Evolutionary conservation across 1,139 yeast species (phyloP).

Genomic region (Torulaspora pretoriensis): DNA sequence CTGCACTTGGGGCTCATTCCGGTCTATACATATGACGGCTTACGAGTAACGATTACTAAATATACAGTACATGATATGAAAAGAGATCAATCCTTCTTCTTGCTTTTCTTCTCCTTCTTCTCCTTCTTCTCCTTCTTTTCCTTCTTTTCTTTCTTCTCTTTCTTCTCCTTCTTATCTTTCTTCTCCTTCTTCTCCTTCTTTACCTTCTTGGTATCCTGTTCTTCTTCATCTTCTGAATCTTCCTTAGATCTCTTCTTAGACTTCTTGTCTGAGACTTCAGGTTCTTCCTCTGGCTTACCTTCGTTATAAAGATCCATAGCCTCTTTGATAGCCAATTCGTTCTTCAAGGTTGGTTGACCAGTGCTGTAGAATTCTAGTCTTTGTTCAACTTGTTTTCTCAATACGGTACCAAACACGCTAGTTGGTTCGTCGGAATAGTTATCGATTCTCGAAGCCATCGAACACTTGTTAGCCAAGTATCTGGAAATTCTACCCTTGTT

Average conservation of each 20-base stretch:
- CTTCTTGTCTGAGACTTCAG: slow-evolving; percentile 41
- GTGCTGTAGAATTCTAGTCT: slow-evolving; percentile 93
- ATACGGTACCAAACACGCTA: slow-evolving; percentile 80
- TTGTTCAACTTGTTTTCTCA: slow-evolving; percentile 96
- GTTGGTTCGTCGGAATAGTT: slow-evolving; percentile 86
- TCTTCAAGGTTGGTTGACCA: slow-evolving; percentile 95
- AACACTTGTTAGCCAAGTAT: slow-evolving; percentile 96
- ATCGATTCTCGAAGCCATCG: slow-evolving; percentile 97
- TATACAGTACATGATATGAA: slow-evolving; percentile 27
- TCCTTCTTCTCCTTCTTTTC: slow-evolving; percentile 44
- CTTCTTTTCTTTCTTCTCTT: slow-evolving; percentile 54
- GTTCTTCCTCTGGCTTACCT: slow-evolving; percentile 49
- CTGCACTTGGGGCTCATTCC: slow-evolving; percentile 32
- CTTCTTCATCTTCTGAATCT: slow-evolving; percentile 44
- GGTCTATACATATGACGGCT: slow-evolving; percentile 28
- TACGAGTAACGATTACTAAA: slow-evolving; percentile 17
- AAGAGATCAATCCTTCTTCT: slow-evolving; percentile 10
- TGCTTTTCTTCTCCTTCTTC: slow-evolving; percentile 11
- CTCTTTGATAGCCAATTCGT: slow-evolving; percentile 86
- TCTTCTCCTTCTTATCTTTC: slow-evolving; percentile 51
- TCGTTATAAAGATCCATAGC: slow-evolving; percentile 71
- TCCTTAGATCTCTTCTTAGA: slow-evolving; percentile 42
- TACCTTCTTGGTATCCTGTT: slow-evolving; percentile 54
- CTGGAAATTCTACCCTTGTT: slow-evolving; percentile 99
- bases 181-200: slow-evolving; percentile 50